phyloP scores from a whole-genome alignment of 179 eudicot species.

The Silene noctiflora region DNA sequence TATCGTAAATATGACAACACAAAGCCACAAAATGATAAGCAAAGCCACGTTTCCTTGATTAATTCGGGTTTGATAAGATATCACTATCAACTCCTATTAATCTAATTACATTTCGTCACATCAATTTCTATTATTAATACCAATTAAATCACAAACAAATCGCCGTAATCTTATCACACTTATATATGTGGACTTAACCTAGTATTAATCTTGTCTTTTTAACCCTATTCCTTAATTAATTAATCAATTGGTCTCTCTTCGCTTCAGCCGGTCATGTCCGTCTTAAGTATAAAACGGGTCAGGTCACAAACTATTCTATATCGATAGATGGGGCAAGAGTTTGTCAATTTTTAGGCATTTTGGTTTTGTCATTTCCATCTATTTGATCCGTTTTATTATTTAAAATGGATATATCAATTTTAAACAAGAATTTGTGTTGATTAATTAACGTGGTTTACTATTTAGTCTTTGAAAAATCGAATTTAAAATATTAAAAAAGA shows the following conservation, averaged over 20 bases:
- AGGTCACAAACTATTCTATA: no score
- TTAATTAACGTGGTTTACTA: not conserved
- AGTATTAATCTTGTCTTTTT: constrained; percentile 12
- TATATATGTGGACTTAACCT: constrained; percentile 16
- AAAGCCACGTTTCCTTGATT: constrained; percentile 20
- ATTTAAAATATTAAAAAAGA: not conserved
- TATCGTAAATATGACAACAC: not conserved
- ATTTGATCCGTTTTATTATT: no score
- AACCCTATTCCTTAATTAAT: not conserved
- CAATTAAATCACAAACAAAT: not conserved
- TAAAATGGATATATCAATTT: no score
- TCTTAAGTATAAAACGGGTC: no score
- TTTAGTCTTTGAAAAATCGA: not conserved
- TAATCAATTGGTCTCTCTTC: no score
- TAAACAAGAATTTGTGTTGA: no score
- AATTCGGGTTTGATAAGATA: constrained; percentile 14
- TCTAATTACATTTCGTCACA: constrained; percentile 19
- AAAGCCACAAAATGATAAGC: constrained; percentile 3
- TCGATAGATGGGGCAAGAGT: no score
- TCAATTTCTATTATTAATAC: not conserved
- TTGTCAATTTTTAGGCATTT: no score
- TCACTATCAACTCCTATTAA: not conserved
- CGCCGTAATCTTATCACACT: constrained; percentile 9
- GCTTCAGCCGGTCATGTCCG: no score
- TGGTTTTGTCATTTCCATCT: no score